Evolutionary conservation across 2,329 filamentous ascomycete genomes (phyloP).

Genomic region (Rosellinia necatrix): DNA sequence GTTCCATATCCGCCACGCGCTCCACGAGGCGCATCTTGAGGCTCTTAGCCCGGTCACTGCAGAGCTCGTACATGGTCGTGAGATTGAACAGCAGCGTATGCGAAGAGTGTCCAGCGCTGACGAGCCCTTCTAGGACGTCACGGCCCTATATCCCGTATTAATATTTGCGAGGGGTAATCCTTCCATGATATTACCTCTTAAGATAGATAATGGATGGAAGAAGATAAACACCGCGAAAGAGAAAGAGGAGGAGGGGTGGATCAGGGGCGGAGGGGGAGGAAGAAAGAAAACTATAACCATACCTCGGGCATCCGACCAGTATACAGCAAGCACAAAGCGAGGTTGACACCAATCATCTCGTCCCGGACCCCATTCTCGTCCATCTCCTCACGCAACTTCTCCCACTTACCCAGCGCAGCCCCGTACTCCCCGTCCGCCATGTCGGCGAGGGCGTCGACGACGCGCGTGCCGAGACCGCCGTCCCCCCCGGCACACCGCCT

Average conservation of each 20-base stretch:
- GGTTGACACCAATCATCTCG: slow-evolving; percentile 79
- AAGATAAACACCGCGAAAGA: no score
- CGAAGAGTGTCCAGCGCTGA: slow-evolving; percentile 68
- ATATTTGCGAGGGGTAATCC: no score
- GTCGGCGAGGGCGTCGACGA: slow-evolving; percentile 70
- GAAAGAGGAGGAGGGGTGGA: neutral
- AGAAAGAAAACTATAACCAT: slow-evolving; percentile 32
- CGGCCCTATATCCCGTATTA: slow-evolving; percentile 56
- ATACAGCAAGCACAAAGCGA: slow-evolving; percentile 84
- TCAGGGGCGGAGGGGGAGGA: neutral
- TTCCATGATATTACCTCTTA: no score
- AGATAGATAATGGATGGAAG: no score
- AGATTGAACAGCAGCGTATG: slow-evolving; percentile 87
- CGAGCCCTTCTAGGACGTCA: slow-evolving; percentile 66
- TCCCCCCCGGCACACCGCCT: slow-evolving; percentile 53
- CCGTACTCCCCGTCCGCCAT: slow-evolving; percentile 79
- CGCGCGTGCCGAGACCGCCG: slow-evolving; percentile 45
- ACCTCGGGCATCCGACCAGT: slow-evolving; percentile 75
- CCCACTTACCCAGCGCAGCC: slow-evolving; percentile 67
- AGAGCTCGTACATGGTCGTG: slow-evolving; percentile 88
- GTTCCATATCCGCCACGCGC: slow-evolving; percentile 64
- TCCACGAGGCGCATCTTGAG: slow-evolving; percentile 75
- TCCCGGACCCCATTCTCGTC: slow-evolving; percentile 50
- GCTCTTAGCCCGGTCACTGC: slow-evolving; percentile 73
- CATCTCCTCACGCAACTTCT: slow-evolving; percentile 51